phyloP scores from a whole-genome alignment of 805 yeast species.

The Jamesozyma gamospora region DNA sequence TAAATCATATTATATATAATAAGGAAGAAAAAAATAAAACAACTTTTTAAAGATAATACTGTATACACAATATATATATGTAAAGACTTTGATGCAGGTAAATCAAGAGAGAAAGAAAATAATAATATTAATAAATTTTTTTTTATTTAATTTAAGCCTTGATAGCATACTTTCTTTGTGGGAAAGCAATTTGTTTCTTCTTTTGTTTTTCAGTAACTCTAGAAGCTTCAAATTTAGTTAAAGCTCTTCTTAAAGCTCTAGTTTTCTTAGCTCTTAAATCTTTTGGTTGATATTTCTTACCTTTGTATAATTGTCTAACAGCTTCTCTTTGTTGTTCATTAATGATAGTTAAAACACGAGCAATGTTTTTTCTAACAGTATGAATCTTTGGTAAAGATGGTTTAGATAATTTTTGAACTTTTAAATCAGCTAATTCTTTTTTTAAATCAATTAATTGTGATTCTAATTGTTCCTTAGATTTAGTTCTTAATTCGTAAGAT shows the following conservation, averaged over 20 bases:
- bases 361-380: conserved; percentile 97
- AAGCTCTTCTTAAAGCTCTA: conserved; percentile 97
- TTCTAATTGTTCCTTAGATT: conserved; percentile 95
- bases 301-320: conserved; percentile 90
- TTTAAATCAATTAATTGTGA: conserved; percentile 89
- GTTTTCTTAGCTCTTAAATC: conserved; percentile 99
- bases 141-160: conserved; percentile 60
- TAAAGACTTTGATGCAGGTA: no score
- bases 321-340: conserved; percentile 93
- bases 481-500: conserved; percentile 93
- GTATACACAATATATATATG: no score
- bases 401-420: conserved; percentile 89
- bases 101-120: no score
- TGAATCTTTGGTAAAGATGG: conserved; percentile 93
- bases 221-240: conserved; percentile 78
- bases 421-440: conserved; percentile 91
- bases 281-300: conserved; percentile 94
- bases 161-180: conserved; percentile 96
- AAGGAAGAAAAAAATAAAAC: no score
- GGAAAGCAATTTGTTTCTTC: conserved; percentile 92
- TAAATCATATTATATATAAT: no score
- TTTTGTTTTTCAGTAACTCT: conserved; percentile 78
- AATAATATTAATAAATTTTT: neutral
- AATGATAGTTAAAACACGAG: conserved; percentile 94
- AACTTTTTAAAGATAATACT: no score